phyloP scores from a whole-genome alignment of 1,139 yeast species.

The Yamadazyma diospyri region DNA sequence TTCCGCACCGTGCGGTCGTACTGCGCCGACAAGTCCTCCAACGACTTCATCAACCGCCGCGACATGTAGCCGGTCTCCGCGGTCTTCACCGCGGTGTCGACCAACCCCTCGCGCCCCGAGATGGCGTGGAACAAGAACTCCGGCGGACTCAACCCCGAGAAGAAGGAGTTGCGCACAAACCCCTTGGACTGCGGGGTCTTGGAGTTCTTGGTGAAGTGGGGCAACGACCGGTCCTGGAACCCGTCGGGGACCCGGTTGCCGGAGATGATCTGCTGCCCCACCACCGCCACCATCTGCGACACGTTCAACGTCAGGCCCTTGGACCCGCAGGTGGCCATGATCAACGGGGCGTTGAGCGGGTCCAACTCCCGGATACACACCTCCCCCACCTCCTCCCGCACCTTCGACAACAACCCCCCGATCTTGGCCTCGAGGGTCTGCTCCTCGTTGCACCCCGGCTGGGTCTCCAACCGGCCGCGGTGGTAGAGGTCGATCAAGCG shows the following conservation, averaged over 20 bases:
- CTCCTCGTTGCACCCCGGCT: constrained; percentile 98
- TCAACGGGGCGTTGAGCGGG: constrained; percentile 88
- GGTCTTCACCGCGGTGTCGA: constrained; percentile 98
- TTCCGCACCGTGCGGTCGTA: constrained; percentile 95
- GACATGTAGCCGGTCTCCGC: constrained; percentile 99
- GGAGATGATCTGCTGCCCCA: constrained; percentile 97
- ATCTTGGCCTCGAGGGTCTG: constrained; percentile 97
- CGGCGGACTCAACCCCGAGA: constrained; percentile 90
- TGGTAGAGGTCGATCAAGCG: constrained; percentile 78
- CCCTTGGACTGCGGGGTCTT: constrained; percentile 98
- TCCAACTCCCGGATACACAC: constrained; percentile 92
- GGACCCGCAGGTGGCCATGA: constrained; percentile 99
- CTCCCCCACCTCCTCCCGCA: constrained; percentile 98
- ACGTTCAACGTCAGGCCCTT: constrained; percentile 97
- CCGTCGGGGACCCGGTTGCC: constrained; percentile 99
- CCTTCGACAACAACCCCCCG: constrained; percentile 93
- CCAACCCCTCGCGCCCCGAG: constrained; percentile 99
- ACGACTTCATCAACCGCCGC: constrained; percentile 95
- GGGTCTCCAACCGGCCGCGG: constrained; percentile 90
- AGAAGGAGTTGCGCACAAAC: constrained; percentile 94
- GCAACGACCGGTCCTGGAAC: constrained; percentile 95
- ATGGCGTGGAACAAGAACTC: constrained; percentile 98
- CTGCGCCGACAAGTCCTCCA: constrained; percentile 91
- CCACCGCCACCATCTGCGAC: constrained; percentile 99
- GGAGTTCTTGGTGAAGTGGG: constrained; percentile 94